phyloP scores from a whole-genome alignment of 768 basidiomycete species.

The Mycena filopes region DNA sequence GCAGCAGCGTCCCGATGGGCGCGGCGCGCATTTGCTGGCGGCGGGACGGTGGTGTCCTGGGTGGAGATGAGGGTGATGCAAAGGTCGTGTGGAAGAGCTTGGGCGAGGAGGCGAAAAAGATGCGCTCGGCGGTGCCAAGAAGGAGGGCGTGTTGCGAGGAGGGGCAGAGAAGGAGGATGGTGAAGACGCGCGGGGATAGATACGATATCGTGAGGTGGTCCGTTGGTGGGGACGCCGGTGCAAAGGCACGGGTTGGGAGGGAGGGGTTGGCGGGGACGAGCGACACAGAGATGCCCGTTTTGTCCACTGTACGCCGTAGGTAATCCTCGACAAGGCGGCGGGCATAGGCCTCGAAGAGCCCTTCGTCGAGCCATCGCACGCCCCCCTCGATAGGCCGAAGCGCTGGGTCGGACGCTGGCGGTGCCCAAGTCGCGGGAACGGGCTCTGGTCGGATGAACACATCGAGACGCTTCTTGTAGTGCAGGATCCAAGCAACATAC shows the following conservation, averaged over 20 bases:
- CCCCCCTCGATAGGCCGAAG: conserved; percentile 40
- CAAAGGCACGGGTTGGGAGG: conserved; percentile 38
- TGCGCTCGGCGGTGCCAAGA: conserved; percentile 49
- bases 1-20: neutral
- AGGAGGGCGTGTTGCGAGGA: conserved; percentile 57
- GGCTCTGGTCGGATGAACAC: conserved; percentile 73
- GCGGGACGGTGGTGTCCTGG: conserved; percentile 24
- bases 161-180: conserved; percentile 53
- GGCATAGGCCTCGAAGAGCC: conserved; percentile 47
- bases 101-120: conserved; percentile 50
- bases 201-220: conserved; percentile 52
- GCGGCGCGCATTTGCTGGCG: conserved; percentile 18
- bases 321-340: conserved; percentile 45
- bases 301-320: conserved; percentile 46
- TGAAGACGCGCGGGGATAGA: conserved; percentile 59
- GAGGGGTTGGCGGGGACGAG: conserved; percentile 52
- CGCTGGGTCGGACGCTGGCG: neutral
- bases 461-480: conserved; percentile 66
- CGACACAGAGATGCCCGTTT: conserved; percentile 47
- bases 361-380: conserved; percentile 47
- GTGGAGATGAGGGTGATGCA: conserved; percentile 22
- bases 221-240: neutral
- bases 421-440: conserved; percentile 38
- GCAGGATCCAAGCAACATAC: conserved; percentile 68
- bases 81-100: conserved; percentile 52